Conservation (phyloP, 148 eudicot genomes). For the Suaeda aralocaspica region DNA sequence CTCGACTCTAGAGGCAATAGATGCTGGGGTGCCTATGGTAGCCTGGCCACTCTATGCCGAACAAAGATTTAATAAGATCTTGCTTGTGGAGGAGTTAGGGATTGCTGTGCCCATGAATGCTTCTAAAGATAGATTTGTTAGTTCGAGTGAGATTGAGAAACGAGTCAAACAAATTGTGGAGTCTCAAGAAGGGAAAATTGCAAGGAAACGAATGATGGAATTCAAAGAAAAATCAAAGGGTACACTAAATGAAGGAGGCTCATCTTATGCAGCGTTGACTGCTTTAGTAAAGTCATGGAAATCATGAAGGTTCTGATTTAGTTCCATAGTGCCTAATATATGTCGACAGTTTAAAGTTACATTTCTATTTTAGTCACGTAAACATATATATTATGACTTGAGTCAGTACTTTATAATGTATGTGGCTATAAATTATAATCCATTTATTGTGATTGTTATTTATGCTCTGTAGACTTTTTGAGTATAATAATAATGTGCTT, state of each 20-base stretch:
- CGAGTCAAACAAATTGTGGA: conserved; percentile 37
- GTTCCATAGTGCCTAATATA: too few relatives aligned
- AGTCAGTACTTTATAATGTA: too few relatives aligned
- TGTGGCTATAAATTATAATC: too few relatives aligned
- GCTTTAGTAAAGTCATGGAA: conserved; percentile 28
- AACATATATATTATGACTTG: too few relatives aligned
- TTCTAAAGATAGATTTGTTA: conserved; percentile 35
- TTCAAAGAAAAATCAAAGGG: conserved; percentile 16
- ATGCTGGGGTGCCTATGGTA: conserved; percentile 40
- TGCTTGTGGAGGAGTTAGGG: conserved; percentile 37
- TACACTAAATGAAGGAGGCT: conserved; percentile 22
- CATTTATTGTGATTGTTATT: too few relatives aligned
- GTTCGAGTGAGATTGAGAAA: conserved; percentile 31
- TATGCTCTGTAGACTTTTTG: too few relatives aligned
- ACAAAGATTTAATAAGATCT: conserved; percentile 40
- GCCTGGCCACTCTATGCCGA: conserved; percentile 53
- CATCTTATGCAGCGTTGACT: conserved; percentile 29
- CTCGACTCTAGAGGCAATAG: conserved; percentile 36
- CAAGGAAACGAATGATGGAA: conserved; percentile 15
- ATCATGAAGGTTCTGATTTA: too few relatives aligned
- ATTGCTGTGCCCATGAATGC: conserved; percentile 34
- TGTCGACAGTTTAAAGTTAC: too few relatives aligned
- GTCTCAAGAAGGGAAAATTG: conserved; percentile 19
- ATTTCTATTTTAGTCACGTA: too few relatives aligned
- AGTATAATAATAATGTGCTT: too few relatives aligned